Percentiles rank a stretch among this genome's conserved stretches.
These are phyloP conservation scores for Coemansia sp. DNA, from an alignment of 192 early-diverging fungal genomes.

Conservation along the genomic window DNA sequence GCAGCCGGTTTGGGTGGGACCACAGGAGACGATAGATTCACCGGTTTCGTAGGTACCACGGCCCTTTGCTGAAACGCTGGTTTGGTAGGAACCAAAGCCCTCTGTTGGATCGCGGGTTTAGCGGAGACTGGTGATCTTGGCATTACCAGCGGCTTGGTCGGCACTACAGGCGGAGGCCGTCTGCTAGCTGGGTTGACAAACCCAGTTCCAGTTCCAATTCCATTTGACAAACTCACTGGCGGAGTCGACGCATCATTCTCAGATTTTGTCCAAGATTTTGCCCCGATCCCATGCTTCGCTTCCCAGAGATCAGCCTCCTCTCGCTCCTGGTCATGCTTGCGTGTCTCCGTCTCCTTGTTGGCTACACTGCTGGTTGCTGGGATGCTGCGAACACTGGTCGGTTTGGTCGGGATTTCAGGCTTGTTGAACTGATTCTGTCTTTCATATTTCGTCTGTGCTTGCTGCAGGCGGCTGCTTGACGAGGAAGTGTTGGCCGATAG, in stretches of 20 bases:
- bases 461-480: not conserved
- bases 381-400: not conserved
- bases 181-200: not conserved
- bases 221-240: slow-evolving; percentile 1
- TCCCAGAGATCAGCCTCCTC: slow-evolving; percentile 36
- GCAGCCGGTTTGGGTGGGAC: not conserved
- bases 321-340: slow-evolving; percentile 17
- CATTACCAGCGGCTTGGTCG: slow-evolving; percentile 4
- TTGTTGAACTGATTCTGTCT: slow-evolving; percentile 4
- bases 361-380: not conserved
- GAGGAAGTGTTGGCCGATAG: not conserved
- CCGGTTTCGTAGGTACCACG: not conserved
- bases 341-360: slow-evolving; percentile 1
- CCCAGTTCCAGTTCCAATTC: not conserved
- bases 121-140: not conserved
- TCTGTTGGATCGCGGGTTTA: not conserved
- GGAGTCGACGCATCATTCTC: not conserved
- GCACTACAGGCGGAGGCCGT: not conserved
- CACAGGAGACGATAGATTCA: not conserved
- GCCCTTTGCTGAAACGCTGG: not conserved
- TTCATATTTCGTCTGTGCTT: not conserved
- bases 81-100: not conserved
- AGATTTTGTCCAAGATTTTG: not conserved
- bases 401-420: slow-evolving; percentile 9
- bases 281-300: slow-evolving; percentile 27